Conservation (phyloP, 345 rosid genomes). For the Populus tremula region DNA sequence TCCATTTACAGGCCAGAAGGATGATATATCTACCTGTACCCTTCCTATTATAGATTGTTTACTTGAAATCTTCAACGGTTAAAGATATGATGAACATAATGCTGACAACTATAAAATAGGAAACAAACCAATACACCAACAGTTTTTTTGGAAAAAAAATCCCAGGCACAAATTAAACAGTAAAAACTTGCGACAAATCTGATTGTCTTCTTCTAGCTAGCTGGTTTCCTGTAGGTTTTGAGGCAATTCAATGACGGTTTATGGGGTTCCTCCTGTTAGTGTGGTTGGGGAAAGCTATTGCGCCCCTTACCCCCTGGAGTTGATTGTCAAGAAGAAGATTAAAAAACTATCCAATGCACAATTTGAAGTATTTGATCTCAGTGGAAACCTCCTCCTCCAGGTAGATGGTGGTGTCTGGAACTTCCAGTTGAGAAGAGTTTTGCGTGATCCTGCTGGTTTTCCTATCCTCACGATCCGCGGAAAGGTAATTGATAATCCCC, state of each 20-base stretch:
- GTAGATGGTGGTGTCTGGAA: slow-evolving; percentile 49
- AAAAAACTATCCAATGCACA: slow-evolving; percentile 38
- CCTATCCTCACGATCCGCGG: slow-evolving; percentile 51
- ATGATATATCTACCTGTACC: neutral
- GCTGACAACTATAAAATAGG: neutral
- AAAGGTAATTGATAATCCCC: slow-evolving; percentile 32
- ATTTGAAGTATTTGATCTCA: slow-evolving; percentile 44
- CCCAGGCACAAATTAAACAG: neutral
- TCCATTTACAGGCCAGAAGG: neutral
- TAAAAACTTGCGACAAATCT: neutral
- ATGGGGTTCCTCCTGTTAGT: slow-evolving; percentile 30
- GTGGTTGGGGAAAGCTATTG: slow-evolving; percentile 54
- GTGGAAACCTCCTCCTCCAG: slow-evolving; percentile 50
- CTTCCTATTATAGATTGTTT: neutral
- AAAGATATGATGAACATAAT: neutral
- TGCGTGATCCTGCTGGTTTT: slow-evolving; percentile 52
- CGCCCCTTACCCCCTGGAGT: slow-evolving; percentile 49
- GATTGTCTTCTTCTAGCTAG: neutral
- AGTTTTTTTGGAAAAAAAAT: neutral
- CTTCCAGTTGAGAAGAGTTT: slow-evolving; percentile 41
- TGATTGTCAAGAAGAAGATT: slow-evolving; percentile 45
- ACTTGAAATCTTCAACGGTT: neutral
- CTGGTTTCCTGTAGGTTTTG: neutral
- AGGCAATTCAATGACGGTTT: slow-evolving; percentile 14
- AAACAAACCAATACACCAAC: neutral